These are phyloP conservation scores for Heliamphora pulchella DNA, from an alignment of 179 eudicot genomes.

Conservation along the genomic window DNA sequence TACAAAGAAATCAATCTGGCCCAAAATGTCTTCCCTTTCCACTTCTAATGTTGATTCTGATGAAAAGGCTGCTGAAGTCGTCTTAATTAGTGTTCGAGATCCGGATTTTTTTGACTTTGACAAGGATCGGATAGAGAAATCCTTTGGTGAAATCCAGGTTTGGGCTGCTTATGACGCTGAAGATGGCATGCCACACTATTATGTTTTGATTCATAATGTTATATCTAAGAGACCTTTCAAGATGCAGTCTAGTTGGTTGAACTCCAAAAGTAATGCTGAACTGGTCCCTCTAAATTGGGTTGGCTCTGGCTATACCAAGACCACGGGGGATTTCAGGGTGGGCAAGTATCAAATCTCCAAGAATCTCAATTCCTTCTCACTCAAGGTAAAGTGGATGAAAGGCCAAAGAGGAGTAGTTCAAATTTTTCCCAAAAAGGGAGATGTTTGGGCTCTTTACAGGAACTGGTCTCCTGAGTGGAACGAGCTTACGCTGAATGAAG, in stretches of 20 bases:
- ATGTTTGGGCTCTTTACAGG: slow-evolving; percentile 53
- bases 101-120: slow-evolving; percentile 14
- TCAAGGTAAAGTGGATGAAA: slow-evolving; percentile 44
- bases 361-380: slow-evolving; percentile 44
- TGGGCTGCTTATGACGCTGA: slow-evolving; percentile 17
- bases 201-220: slow-evolving; percentile 44
- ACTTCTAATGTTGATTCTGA: slow-evolving; percentile 16
- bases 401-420: slow-evolving; percentile 40
- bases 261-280: slow-evolving; percentile 39
- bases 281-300: slow-evolving; percentile 35
- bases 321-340: slow-evolving; percentile 48
- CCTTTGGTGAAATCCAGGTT: slow-evolving; percentile 16
- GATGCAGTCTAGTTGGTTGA: slow-evolving; percentile 46
- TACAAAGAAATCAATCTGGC: slow-evolving; percentile 2
- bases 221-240: slow-evolving; percentile 39
- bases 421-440: slow-evolving; percentile 48
- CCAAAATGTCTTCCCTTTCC: slow-evolving; percentile 8
- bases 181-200: slow-evolving; percentile 20
- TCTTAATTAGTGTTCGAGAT: slow-evolving; percentile 42
- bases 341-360: slow-evolving; percentile 27
- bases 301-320: slow-evolving; percentile 35
- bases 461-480: slow-evolving; percentile 66
- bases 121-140: slow-evolving; percentile 16
- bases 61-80: slow-evolving; percentile 20
- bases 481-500: slow-evolving; percentile 30